A percentile compares a stretch with the other conserved stretches of the same genome.
These are phyloP conservation scores for Galerina marginata DNA, from an alignment of 768 basidiomycete species.

Conservation along the genomic window DNA sequence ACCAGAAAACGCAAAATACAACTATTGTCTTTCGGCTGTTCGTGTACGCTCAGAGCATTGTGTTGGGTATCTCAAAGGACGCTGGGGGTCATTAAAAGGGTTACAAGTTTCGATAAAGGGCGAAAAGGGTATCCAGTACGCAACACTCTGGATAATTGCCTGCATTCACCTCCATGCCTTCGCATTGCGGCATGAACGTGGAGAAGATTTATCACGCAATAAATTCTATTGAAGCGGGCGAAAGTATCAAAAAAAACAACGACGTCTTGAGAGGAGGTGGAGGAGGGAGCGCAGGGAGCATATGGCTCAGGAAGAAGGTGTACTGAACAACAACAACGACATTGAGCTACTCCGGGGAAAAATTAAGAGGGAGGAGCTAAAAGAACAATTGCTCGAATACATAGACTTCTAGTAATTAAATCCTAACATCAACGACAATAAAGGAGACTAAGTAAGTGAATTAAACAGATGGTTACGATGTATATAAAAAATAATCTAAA, in stretches of 20 bases:
- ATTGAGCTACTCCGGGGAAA: slow-evolving; percentile 23
- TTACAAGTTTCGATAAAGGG: slow-evolving; percentile 29
- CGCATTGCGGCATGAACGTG: slow-evolving; percentile 30
- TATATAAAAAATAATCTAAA: no score
- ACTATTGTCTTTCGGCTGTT: slow-evolving; percentile 31
- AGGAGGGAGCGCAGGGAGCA: not conserved
- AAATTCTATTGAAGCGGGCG: slow-evolving; percentile 5
- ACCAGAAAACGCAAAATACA: slow-evolving; percentile 23
- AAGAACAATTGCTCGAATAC: slow-evolving; percentile 19
- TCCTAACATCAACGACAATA: not conserved
- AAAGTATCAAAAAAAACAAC: slow-evolving; percentile 3
- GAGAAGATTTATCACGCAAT: slow-evolving; percentile 8
- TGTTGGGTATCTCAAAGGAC: slow-evolving; percentile 35
- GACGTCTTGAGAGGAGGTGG: slow-evolving; percentile 3
- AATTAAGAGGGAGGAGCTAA: slow-evolving; percentile 27
- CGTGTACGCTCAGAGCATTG: slow-evolving; percentile 36
- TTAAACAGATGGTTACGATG: not conserved
- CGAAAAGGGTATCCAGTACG: slow-evolving; percentile 17
- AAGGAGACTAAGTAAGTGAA: not conserved
- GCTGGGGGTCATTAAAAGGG: slow-evolving; percentile 30
- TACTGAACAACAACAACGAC: slow-evolving; percentile 9
- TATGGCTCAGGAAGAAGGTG: slow-evolving; percentile 9
- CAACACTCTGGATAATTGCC: slow-evolving; percentile 32
- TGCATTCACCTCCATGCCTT: slow-evolving; percentile 37
- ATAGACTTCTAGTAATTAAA: not conserved